A percentile compares a stretch with the other conserved stretches of the same genome.
phyloP scores from a whole-genome alignment of 192 early-diverging fungal species.

The Lunasporangiospora selenospora region DNA sequence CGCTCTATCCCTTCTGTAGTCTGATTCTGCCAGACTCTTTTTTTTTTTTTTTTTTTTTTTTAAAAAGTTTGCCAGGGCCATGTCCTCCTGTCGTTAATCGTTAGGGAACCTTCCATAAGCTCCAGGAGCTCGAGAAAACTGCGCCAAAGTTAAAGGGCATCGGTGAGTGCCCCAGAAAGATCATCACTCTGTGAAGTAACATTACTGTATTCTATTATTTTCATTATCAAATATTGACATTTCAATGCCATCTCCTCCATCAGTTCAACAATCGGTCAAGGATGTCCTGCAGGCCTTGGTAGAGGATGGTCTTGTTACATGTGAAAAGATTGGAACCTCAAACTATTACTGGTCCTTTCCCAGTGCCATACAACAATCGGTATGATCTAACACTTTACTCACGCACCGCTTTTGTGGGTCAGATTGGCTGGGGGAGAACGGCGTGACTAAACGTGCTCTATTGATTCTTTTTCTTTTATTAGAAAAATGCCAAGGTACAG shows the following conservation, averaged over 20 bases:
- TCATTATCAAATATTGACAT: background rate
- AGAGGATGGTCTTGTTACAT: slow-evolving; percentile 77
- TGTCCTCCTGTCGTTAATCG: too few relatives aligned
- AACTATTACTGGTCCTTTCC: slow-evolving; percentile 96
- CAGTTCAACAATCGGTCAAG: slow-evolving; percentile 81
- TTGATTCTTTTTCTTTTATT: too few relatives aligned
- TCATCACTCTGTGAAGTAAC: background rate
- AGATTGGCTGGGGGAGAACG: too few relatives aligned
- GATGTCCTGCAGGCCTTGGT: slow-evolving; percentile 85
- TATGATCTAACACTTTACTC: too few relatives aligned
- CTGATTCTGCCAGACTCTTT: background rate
- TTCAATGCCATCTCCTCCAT: too few relatives aligned
- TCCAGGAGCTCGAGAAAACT: slow-evolving; percentile 86
- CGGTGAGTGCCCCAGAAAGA: slow-evolving; percentile 45
- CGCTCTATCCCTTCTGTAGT: too few relatives aligned
- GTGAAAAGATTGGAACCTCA: slow-evolving; percentile 88
- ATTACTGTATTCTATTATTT: background rate
- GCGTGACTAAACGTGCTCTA: too few relatives aligned
- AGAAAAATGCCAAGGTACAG: slow-evolving; percentile 60
- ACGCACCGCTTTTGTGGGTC: too few relatives aligned
- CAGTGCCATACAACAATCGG: slow-evolving; percentile 63
- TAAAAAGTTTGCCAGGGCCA: too few relatives aligned
- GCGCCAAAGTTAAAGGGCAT: slow-evolving; percentile 86
- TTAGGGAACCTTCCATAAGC: slow-evolving; percentile 74
- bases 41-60: background rate